Percentiles rank a stretch among this genome's conserved stretches.
These are phyloP conservation scores for Malania oleifera DNA, from an alignment of 164 flowering plant species.

Conservation along the genomic window DNA sequence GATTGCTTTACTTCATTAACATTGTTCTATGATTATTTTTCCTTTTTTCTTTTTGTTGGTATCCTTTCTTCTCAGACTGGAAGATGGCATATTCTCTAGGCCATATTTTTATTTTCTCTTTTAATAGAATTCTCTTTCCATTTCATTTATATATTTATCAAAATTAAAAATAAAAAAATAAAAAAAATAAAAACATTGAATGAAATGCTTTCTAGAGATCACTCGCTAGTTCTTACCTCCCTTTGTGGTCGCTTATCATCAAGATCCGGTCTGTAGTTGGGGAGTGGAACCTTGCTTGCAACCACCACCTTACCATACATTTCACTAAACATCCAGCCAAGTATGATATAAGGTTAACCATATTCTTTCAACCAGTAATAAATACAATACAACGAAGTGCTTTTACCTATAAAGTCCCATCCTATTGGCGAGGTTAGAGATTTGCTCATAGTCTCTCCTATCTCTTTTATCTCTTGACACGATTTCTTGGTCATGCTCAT, in stretches of 20 bases:
- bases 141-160: no score
- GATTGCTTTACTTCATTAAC: no score
- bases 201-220: slow-evolving; percentile 1
- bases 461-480: slow-evolving; percentile 86
- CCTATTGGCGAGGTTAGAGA: slow-evolving; percentile 77
- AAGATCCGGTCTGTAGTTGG: slow-evolving; percentile 93
- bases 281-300: slow-evolving; percentile 95
- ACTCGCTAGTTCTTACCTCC: slow-evolving; percentile 53
- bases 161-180: neutral
- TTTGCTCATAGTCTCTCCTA: slow-evolving; percentile 91
- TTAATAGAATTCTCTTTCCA: no score
- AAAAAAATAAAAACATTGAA: neutral
- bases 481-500: slow-evolving; percentile 75
- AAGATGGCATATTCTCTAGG: no score
- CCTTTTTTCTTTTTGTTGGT: no score
- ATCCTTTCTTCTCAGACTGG: no score
- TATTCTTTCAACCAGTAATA: neutral
- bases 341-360: neutral
- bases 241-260: slow-evolving; percentile 97
- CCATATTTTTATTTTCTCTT: no score
- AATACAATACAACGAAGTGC: neutral
- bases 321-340: slow-evolving; percentile 40
- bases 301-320: slow-evolving; percentile 91
- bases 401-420: slow-evolving; percentile 91
- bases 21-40: no score